Base-by-base conservation (phyloP, 345 rosid species). In the Psidium guajava region DNA sequence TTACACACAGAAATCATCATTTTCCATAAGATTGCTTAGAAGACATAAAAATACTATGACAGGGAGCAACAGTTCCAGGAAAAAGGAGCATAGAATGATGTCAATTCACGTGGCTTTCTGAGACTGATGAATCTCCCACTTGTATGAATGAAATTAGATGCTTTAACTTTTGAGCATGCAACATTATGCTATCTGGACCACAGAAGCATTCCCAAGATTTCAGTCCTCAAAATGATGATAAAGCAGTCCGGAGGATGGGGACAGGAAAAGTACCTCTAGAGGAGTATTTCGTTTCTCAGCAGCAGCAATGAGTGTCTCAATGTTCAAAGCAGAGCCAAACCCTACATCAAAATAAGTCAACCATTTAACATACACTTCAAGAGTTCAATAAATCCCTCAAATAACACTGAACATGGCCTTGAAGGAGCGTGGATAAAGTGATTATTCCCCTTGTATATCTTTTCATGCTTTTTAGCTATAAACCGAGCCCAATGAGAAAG, bases 281-380 rank as follows among this genome's bases (percentile, higher is more conserved):
- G 94, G 96, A 50, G 93, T 93, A 80, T 95, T 96, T 84, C 98
- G 94, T 89, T 98, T 94, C 92, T 95, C 98, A 28, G 98, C 98
- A 83, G 99, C 99, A 89, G 98, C 98, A 87, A 94, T 96, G 59
- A 97, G 93, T 82, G 99, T 97, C 91, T 94, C 99, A 84, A 97
- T 95, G 90, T 94, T 97, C 94, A 97, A 87, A 58, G 99, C 96
- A 85, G 99, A 96, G 86, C 99, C 98, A 92, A 97, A 97, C 87
- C 96, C 99, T 97, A 89, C 82, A 89, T 56, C 15, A 86, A 15
- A 58, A 73, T 58, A 53, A 47, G 24, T 51, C 52, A 59, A 8
- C 77, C 5, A 32, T 40, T 82, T 57, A 85, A 86, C 55, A 85
- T n/a, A 58, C 54, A 44, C 12, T 86, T 13, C 52, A 84, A 27